Base-by-base conservation (phyloP, 768 basidiomycete genomes). In the Leccinum aurantiacum region DNA sequence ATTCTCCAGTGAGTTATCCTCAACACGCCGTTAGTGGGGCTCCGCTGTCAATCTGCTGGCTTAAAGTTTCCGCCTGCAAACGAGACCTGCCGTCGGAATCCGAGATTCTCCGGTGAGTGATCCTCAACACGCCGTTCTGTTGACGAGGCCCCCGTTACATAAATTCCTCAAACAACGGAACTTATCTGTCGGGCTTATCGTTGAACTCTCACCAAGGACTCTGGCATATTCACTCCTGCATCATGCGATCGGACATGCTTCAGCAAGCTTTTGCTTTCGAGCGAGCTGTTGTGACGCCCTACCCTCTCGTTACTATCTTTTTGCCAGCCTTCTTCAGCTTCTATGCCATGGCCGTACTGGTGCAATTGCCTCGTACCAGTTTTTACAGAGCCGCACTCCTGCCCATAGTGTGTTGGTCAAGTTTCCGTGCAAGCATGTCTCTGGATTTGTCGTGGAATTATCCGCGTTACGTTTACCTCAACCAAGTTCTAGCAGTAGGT, bases 291-390 rank as follows among this genome's bases (percentile, higher is more conserved):
- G 56, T 65, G 47, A 71, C 72, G 4, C 63, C 59, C 15, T 51
- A 71, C 74, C 25, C 77, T 77, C 63, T 64, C 67, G 31, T 55
- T n/a, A 74, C 74, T 10, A 70, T 76, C 53, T 60, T 84, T 33
- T 25, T 80, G 17, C 82, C 82, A 1, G 69, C 78, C 14, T 22
- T 82, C 1, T 57, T 80, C 24, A 74, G 74, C 59, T 84, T 81
- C 69, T 84, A 82, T 74, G 70, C 65, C 11, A 81, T 82, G 56
- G 84, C 85, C 13, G 68, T 84, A 35, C 76, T 87, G 53, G 82
- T 85, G 6, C 74, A 83, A 41, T 67, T 79, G 14, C 81, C 81
- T 0, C 70, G 70, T 33, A 84, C 84, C 1, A 70, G 73, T 51
- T 51, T 71, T 3, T 68, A 80, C 58, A 80, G 84, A 50, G 59